These are phyloP conservation scores for Rhododendron simsii DNA, from an alignment of 148 eudicot genomes.

Conservation along the genomic window DNA sequence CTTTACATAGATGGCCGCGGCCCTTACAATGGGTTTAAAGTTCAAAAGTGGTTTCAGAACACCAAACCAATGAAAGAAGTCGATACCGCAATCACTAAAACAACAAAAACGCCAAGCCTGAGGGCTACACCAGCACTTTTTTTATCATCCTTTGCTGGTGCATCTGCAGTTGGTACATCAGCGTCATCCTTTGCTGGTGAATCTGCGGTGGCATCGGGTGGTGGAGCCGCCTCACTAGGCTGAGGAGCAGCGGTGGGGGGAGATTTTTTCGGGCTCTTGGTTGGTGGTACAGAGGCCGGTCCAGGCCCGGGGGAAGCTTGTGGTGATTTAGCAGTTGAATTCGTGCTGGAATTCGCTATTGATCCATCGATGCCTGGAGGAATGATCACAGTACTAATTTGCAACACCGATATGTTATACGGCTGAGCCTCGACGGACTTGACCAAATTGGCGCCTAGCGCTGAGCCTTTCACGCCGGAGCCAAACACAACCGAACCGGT, in stretches of 20 bases:
- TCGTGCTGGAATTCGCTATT: not conserved
- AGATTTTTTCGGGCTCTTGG: not conserved
- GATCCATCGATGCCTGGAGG: slow-evolving; percentile 17
- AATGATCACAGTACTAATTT: slow-evolving; percentile 28
- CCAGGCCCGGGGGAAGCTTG: not conserved
- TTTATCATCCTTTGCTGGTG: not conserved
- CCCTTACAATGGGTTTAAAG: not conserved
- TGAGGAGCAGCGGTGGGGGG: not conserved
- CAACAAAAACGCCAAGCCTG: not conserved
- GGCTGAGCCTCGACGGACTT: slow-evolving; percentile 25
- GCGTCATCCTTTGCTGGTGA: not conserved
- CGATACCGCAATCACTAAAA: not conserved
- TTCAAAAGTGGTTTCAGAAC: not conserved
- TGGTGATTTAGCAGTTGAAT: not conserved
- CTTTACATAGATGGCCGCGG: not conserved
- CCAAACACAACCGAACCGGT: slow-evolving; percentile 15
- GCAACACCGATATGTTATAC: slow-evolving; percentile 32
- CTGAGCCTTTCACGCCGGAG: slow-evolving; percentile 22
- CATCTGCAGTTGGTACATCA: not conserved
- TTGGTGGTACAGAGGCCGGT: not conserved
- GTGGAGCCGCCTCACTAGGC: not conserved
- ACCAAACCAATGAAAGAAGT: not conserved
- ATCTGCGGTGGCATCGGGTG: not conserved
- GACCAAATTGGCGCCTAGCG: slow-evolving; percentile 18
- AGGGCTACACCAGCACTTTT: not conserved